Conservation (phyloP, 768 basidiomycete genomes). For the Hygrophoropsis aurantiaca region DNA sequence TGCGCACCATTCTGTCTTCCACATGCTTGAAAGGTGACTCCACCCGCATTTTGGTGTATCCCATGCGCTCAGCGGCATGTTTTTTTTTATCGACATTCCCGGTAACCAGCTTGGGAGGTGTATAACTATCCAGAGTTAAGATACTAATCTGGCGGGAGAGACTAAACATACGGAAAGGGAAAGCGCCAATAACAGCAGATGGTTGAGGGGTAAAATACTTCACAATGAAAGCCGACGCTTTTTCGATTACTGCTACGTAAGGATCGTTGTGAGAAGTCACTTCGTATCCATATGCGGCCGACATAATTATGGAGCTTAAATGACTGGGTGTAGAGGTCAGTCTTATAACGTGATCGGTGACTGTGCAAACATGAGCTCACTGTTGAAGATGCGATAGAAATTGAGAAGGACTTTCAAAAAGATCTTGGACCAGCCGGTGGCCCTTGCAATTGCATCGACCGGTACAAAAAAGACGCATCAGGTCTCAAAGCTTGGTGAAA, state of each 20-base stretch:
- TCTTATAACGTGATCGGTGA: too few species aligned
- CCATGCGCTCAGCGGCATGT: constrained; percentile 22
- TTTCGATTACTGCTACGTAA: constrained; percentile 25
- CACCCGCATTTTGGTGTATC: constrained; percentile 13
- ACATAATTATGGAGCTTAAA: constrained; percentile 31
- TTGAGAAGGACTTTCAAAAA: constrained; percentile 25
- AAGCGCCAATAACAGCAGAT: constrained; percentile 11
- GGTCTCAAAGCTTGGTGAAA: constrained; percentile 36
- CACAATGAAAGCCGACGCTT: background rate
- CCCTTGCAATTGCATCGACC: constrained; percentile 32
- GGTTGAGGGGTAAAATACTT: constrained; percentile 10
- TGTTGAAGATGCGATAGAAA: background rate
- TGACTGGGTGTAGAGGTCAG: constrained; percentile 16
- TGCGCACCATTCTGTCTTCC: constrained; percentile 25
- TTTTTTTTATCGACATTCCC: constrained; percentile 28
- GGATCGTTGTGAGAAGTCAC: constrained; percentile 30
- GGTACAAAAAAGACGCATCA: constrained; percentile 22
- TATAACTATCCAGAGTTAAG: constrained; percentile 4
- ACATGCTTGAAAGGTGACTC: constrained; percentile 30
- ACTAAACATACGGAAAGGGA: constrained; percentile 18
- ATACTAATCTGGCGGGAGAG: background rate
- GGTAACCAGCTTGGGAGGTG: constrained; percentile 33
- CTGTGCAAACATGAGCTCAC: too few species aligned
- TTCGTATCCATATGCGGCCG: constrained; percentile 36
- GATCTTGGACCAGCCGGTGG: constrained; percentile 24